These are phyloP conservation scores for Gloeophyllum trabeum DNA, from an alignment of 768 basidiomycete species.

Conservation along the genomic window DNA sequence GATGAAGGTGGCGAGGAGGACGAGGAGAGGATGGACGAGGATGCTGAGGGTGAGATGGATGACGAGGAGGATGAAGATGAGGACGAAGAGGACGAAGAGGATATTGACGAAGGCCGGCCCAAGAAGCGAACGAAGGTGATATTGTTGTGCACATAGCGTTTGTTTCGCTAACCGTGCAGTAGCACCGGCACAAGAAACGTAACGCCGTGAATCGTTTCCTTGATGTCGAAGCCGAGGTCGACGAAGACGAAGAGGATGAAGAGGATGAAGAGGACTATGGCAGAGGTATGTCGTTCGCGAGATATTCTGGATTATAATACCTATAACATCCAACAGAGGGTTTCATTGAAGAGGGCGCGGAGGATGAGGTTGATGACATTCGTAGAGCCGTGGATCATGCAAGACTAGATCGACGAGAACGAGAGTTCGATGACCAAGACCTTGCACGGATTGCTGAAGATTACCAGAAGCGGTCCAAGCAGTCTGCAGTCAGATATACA, in stretches of 20 bases:
- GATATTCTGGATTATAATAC: constrained; percentile 4
- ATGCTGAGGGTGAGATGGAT: constrained; percentile 27
- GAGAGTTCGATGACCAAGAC: constrained; percentile 67
- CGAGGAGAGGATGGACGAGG: constrained; percentile 28
- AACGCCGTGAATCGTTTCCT: constrained; percentile 70
- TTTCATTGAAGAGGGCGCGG: constrained; percentile 50
- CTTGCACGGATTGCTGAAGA: constrained; percentile 78
- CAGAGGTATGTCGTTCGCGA: constrained; percentile 13
- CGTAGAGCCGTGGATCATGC: constrained; percentile 51
- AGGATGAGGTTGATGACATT: constrained; percentile 49
- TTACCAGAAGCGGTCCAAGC: constrained; percentile 67
- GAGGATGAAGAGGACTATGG: constrained; percentile 77
- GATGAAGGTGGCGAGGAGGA: too few relatives aligned
- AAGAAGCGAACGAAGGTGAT: constrained; percentile 55
- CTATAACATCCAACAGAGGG: constrained; percentile 31
- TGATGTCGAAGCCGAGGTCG: constrained; percentile 93
- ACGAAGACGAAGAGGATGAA: constrained; percentile 93
- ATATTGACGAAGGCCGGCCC: constrained; percentile 31
- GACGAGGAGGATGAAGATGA: constrained; percentile 27
- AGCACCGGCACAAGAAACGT: constrained; percentile 56
- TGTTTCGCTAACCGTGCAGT: constrained; percentile 2
- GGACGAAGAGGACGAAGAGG: constrained; percentile 41
- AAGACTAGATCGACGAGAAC: constrained; percentile 57
- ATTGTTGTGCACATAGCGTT: constrained; percentile 1
- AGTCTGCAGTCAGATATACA: constrained; percentile 63